A percentile compares a stretch with the other conserved stretches of the same genome.
These are phyloP conservation scores for Geranium brycei DNA, from an alignment of 345 rosid genomes.

Conservation along the genomic window DNA sequence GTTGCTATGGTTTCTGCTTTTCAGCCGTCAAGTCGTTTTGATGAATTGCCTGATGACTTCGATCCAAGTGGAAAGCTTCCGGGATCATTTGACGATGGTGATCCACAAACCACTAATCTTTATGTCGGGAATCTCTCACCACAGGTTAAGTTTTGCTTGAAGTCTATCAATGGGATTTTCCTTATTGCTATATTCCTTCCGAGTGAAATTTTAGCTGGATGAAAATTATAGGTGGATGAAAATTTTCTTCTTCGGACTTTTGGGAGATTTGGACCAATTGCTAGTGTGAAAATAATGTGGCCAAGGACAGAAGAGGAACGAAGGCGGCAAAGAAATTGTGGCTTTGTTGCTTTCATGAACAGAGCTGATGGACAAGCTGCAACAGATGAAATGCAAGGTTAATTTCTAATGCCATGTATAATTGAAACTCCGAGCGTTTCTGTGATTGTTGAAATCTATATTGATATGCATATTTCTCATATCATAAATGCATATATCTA, in stretches of 20 bases:
- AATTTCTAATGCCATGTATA: neutral
- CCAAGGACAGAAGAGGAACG: constrained; percentile 96
- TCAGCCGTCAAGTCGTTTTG: constrained; percentile 77
- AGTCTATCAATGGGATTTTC: constrained; percentile 1
- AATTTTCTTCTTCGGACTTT: constrained; percentile 94
- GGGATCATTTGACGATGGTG: constrained; percentile 98
- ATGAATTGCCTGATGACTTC: constrained; percentile 93
- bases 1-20: constrained; percentile 15
- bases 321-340: constrained; percentile 89
- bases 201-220: constrained; percentile 47
- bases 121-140: constrained; percentile 98
- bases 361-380: constrained; percentile 99
- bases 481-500: neutral
- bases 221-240: constrained; percentile 86
- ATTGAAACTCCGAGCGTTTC: neutral
- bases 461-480: neutral
- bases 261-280: constrained; percentile 99
- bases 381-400: constrained; percentile 99
- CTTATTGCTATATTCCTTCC: neutral
- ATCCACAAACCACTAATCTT: constrained; percentile 95
- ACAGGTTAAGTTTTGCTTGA: constrained; percentile 30
- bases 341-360: constrained; percentile 95
- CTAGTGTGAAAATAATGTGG: constrained; percentile 99
- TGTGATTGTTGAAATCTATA: neutral
- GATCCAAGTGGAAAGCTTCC: constrained; percentile 93